Evolutionary conservation across 2,329 filamentous ascomycete species (phyloP).

Genomic region (Venturia effusa): DNA sequence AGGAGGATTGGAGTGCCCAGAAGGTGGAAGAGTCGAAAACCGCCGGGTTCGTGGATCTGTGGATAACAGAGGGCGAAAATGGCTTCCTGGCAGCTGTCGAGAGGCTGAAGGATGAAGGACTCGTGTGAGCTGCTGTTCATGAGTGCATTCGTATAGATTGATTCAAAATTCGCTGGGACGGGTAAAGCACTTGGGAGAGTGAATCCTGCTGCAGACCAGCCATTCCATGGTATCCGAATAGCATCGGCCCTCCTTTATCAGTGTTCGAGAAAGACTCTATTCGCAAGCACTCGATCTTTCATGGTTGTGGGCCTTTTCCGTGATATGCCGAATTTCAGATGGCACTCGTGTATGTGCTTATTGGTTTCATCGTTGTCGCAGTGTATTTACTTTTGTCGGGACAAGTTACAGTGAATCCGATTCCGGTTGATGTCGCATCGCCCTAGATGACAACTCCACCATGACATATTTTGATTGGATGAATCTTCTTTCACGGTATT

Average conservation of each 20-base stretch:
- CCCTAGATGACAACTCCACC: neutral
- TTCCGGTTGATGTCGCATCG: neutral
- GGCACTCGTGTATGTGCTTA: too few species aligned
- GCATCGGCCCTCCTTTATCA: too few species aligned
- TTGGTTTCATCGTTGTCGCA: neutral
- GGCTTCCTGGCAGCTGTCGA: slow-evolving; percentile 38
- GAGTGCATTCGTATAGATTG: neutral
- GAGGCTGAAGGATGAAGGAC: slow-evolving; percentile 17
- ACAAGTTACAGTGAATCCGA: neutral
- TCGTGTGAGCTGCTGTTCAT: neutral
- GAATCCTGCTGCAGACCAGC: neutral
- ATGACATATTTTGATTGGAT: neutral
- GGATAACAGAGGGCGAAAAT: slow-evolving; percentile 36
- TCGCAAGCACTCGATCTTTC: too few species aligned
- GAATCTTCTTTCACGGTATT: neutral
- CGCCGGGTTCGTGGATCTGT: slow-evolving; percentile 51
- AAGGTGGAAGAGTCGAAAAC: slow-evolving; percentile 41
- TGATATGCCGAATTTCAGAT: too few species aligned
- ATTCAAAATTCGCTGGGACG: neutral
- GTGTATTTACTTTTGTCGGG: neutral
- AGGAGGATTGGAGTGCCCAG: slow-evolving; percentile 51
- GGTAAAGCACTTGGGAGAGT: neutral
- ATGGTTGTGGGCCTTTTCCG: too few species aligned
- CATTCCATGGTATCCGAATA: too few species aligned
- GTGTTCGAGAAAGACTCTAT: too few species aligned